phyloP scores from a whole-genome alignment of 2,329 filamentous ascomycete genomes.

The Trichoderma sp. region DNA sequence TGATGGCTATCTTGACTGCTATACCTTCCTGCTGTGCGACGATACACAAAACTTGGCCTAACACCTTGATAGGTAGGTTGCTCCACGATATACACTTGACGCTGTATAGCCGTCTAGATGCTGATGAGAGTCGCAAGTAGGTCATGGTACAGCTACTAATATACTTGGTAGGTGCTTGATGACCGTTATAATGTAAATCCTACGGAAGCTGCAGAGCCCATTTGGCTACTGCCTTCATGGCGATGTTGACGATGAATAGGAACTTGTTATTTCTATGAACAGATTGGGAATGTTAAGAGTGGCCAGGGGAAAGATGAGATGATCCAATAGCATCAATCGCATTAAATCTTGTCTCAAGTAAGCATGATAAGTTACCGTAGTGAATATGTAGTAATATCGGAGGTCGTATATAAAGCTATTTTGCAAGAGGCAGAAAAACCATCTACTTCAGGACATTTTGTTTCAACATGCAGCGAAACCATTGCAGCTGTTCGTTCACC shows the following conservation, averaged over 20 bases:
- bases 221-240: not conserved
- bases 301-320: not conserved
- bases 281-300: not conserved
- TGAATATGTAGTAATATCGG: not conserved
- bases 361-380: not conserved
- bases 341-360: not conserved
- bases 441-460: not conserved
- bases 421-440: not conserved
- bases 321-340: not conserved
- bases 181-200: not conserved
- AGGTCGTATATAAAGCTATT: not conserved
- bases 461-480: constrained; percentile 2
- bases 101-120: not conserved
- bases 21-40: not conserved
- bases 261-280: not conserved
- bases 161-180: not conserved
- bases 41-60: not conserved
- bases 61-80: not conserved
- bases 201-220: not conserved
- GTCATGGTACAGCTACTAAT: not conserved
- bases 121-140: not conserved
- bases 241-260: not conserved
- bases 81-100: not conserved
- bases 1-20: not conserved
- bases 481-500: constrained; percentile 2